Conservation (phyloP, 1,139 yeast species). For the Zygoascus sp. region DNA sequence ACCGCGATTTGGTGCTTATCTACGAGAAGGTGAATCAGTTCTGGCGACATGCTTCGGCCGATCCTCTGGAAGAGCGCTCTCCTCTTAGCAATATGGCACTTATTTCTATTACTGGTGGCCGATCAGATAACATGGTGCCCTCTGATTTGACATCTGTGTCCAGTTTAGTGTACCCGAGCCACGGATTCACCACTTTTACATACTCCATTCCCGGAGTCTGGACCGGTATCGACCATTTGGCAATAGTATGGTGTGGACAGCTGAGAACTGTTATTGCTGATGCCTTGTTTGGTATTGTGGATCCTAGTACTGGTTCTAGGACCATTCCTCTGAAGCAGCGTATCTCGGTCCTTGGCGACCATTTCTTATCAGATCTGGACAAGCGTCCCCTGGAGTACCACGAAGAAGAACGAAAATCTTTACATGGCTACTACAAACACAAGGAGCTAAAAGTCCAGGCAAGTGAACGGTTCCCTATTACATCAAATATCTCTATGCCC, state of each 20-base stretch:
- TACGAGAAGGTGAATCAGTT: conserved; percentile 72
- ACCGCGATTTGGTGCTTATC: conserved; percentile 73
- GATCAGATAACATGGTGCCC: conserved; percentile 75
- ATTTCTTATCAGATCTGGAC: conserved; percentile 58
- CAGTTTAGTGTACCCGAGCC: conserved; percentile 60
- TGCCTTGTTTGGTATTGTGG: conserved; percentile 56
- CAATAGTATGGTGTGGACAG: conserved; percentile 97
- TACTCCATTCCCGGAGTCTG: conserved; percentile 88
- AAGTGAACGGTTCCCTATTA: background rate
- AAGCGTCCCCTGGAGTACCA: conserved; percentile 1
- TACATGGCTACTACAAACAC: conserved; percentile 5
- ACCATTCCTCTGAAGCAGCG: conserved; percentile 51
- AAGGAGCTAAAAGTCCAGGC: background rate
- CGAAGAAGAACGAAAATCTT: background rate
- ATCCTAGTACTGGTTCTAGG: conserved; percentile 47
- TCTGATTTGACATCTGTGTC: conserved; percentile 86
- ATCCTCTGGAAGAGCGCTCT: conserved; percentile 23
- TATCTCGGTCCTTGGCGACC: conserved; percentile 49
- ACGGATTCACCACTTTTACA: conserved; percentile 82
- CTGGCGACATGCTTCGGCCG: conserved; percentile 66
- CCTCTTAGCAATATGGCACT: conserved; percentile 35
- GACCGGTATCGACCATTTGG: conserved; percentile 94
- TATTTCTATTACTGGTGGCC: conserved; percentile 87
- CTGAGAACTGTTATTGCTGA: conserved; percentile 60
- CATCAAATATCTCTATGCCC: conserved; percentile 3